phyloP scores from a whole-genome alignment of 306 rosid species.

The Malus sieversii region DNA sequence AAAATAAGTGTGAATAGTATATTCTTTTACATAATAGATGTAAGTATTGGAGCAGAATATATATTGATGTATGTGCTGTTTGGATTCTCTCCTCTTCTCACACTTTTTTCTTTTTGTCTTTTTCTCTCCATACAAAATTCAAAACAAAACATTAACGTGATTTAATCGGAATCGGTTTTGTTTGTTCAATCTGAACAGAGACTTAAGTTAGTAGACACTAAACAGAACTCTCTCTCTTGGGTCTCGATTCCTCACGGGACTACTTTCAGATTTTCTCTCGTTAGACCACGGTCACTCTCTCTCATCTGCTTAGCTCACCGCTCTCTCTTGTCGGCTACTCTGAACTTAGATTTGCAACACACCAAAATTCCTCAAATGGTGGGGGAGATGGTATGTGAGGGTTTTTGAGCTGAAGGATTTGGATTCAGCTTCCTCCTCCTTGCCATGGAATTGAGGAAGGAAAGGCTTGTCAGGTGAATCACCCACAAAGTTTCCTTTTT shows the following conservation, averaged over 20 bases:
- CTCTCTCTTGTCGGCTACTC: neutral
- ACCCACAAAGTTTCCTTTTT: neutral
- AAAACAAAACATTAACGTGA: too few relatives aligned
- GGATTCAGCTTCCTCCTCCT: slow-evolving; percentile 7
- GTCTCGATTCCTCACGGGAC: too few relatives aligned
- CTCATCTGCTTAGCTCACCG: neutral
- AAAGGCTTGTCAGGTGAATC: slow-evolving; percentile 64
- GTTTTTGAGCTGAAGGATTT: slow-evolving; percentile 23
- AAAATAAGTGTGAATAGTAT: too few relatives aligned
- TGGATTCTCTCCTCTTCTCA: too few relatives aligned
- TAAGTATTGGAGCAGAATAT: too few relatives aligned
- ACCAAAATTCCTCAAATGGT: neutral
- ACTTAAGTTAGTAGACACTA: neutral
- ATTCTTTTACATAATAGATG: too few relatives aligned
- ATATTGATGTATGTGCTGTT: too few relatives aligned
- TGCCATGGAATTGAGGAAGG: slow-evolving; percentile 61
- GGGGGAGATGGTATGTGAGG: slow-evolving; percentile 7
- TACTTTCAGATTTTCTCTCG: too few relatives aligned
- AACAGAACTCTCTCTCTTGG: too few relatives aligned
- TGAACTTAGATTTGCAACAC: slow-evolving; percentile 13
- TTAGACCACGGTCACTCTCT: neutral
- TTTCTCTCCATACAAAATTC: too few relatives aligned
- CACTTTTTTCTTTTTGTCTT: neutral
- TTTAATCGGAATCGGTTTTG: neutral
- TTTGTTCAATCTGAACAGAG: neutral